Evolutionary conservation across 2,329 filamentous ascomycete genomes (phyloP), one percentile per base, ranked within the genome.

Genomic region (Aspergillus aculeatus): DNA sequence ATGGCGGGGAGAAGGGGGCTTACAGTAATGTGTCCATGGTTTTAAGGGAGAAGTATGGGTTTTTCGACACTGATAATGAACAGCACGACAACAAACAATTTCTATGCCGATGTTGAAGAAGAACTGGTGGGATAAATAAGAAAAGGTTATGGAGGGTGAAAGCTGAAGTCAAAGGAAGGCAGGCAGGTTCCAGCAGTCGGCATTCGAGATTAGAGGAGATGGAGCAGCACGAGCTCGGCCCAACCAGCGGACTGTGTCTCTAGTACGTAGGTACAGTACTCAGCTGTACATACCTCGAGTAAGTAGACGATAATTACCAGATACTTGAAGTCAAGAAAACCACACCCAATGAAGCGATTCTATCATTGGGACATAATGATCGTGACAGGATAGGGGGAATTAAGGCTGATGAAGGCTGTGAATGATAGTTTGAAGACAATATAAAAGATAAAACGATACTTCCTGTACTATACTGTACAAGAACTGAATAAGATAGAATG

Each of bases 11-110:
- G 23, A 53, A 47, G 32, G 35, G 53, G 32, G 44, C 78, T 75
- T 74, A 80, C 78, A 82, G 72, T 62, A 82, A 69, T 14, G 80
- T 82, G 67, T 82, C 80, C 80, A 82, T 82, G 58, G 61, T 62
- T 60, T 59, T 57, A 58, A 55, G 26, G 26, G 26, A 29, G 7
- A 52, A 54, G 41, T 29, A 16, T 31, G n/a, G 19, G 26, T 26
- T 47, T 11, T 16, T 32, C 48, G 41, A 16, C 19, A 26, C 38
- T 23, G 14, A 21, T 38, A 23, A 44, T 41, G 56, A 60, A 54
- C 56, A 61, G 54, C 52, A 60, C 29, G 47, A 47, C 38, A 38
- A 56, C 23, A 56, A 61, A 26, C 26, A 35, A 16, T 19, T 32
- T 23, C 29, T 47, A 29, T 38, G 16, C 14, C 35, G 48, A 49